Base-by-base conservation (phyloP, 2,329 filamentous ascomycete species). In the Plectosphaerella plurivora region DNA sequence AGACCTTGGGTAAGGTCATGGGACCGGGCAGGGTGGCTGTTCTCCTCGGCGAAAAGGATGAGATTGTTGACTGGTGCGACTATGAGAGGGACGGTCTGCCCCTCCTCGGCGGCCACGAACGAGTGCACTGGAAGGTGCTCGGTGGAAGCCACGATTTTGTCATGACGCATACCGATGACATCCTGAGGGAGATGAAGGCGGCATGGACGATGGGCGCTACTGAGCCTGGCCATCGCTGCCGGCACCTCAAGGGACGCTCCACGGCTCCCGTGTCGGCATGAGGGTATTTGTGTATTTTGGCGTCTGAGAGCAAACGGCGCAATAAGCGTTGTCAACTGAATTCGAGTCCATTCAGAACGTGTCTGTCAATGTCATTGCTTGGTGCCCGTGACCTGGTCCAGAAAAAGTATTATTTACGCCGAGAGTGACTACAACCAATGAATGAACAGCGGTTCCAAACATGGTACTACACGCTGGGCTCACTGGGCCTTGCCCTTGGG, bases 111-210 rank as follows among this genome's bases (percentile, higher is more conserved):
- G 79, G 82, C 10, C 63, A 67, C 47, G 70, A 73, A 1, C 72
- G 72, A 14, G 73, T 83, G 7, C 65, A 68, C 42, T 83, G 79
- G 75, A 72, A 68, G 35, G 63, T 79, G 11, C 67, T 85, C 1
- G 73, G 74, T 0, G 81, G 79, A 2, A 76, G 74, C 2, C 83
- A 86, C 59, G 82, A 86, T 57, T 85, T 86, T 59, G 80, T 83
- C 15, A 83, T 84, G 70, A 82, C 80, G n/a, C 73, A 78, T 53
- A 63, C 71, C 0, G 60, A 65, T 7, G 62, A 68, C 36, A 74
- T 79, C 11, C 59, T 82, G 53, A 60, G 65, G 42, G 71, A 70
- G 51, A 67, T 84, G 10, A 74, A 76, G 51, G 64, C 67, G 28
- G 74, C 79, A 53, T 83, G 78, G 78, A 68, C 60, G 4, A 25